Evolutionary conservation across 192 early-diverging fungal species (phyloP).

Genomic region (Pilaira anomala): DNA sequence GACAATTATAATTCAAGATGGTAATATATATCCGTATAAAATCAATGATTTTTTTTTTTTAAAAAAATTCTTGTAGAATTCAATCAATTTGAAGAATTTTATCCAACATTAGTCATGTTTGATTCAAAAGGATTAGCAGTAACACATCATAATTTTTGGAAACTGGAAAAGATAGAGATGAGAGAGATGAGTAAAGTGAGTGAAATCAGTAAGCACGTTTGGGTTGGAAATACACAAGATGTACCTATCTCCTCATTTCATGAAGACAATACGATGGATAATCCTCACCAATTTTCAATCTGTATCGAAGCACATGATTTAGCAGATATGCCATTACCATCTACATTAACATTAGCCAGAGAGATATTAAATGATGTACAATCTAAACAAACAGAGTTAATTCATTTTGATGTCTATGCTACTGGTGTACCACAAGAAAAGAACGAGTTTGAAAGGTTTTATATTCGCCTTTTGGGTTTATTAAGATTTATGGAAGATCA

Average conservation of each 20-base stretch:
- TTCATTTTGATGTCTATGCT: conserved; percentile 39
- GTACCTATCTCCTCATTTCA: conserved; percentile 26
- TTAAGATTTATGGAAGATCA: conserved; percentile 38
- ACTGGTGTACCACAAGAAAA: conserved; percentile 21
- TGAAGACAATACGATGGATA: conserved; percentile 10
- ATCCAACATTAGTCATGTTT: conserved; percentile 37
- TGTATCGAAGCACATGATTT: conserved; percentile 49
- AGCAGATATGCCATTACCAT: conserved; percentile 39
- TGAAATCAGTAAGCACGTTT: conserved; percentile 43
- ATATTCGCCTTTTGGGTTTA: conserved; percentile 24
- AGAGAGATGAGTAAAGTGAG: conserved; percentile 39
- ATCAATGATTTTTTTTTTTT: conserved; percentile 44
- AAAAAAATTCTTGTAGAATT: conserved; percentile 50
- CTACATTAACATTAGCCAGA: conserved; percentile 30
- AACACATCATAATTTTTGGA: conserved; percentile 40
- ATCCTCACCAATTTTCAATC: conserved; percentile 44
- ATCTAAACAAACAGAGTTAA: conserved; percentile 21
- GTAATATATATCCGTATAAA: neutral
- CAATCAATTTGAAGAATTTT: conserved; percentile 44
- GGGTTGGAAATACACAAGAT: conserved; percentile 46
- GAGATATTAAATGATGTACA: conserved; percentile 33
- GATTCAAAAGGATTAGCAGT: conserved; percentile 25
- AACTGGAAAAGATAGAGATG: conserved; percentile 49
- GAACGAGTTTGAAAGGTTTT: conserved; percentile 25
- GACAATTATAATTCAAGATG: conserved; percentile 36